These are phyloP conservation scores for Breynia disticha DNA, from an alignment of 441 rosid genomes.

Conservation along the genomic window DNA sequence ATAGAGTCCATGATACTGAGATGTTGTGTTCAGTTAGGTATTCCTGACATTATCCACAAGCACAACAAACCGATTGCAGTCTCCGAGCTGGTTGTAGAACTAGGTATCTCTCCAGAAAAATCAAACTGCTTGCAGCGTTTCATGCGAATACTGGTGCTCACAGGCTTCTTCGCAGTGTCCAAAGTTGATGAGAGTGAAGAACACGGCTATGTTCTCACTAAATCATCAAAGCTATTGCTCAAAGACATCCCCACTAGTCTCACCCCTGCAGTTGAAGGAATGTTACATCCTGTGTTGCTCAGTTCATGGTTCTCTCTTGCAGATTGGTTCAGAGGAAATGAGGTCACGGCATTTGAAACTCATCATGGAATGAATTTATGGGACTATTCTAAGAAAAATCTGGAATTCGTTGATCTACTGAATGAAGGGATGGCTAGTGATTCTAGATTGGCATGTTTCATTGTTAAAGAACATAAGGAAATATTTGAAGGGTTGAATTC, in stretches of 20 bases:
- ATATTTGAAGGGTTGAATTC: slow-evolving; percentile 23
- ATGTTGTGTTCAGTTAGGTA: too few relatives aligned
- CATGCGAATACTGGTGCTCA: slow-evolving; percentile 25
- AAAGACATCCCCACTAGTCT: slow-evolving; percentile 17
- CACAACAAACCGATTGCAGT: too few relatives aligned
- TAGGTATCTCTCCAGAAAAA: too few relatives aligned
- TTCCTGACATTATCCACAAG: too few relatives aligned
- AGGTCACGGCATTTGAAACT: slow-evolving; percentile 17
- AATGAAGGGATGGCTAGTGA: slow-evolving; percentile 33
- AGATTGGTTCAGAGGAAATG: slow-evolving; percentile 18
- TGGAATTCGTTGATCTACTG: slow-evolving; percentile 6
- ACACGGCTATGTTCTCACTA: slow-evolving; percentile 22
- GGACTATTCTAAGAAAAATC: slow-evolving; percentile 15
- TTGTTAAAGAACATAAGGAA: slow-evolving; percentile 15
- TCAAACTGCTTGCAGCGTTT: too few relatives aligned
- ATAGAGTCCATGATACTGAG: too few relatives aligned
- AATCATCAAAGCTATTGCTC: slow-evolving; percentile 21
- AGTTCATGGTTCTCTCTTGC: slow-evolving; percentile 15
- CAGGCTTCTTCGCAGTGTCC: slow-evolving; percentile 18
- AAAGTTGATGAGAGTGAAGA: not conserved
- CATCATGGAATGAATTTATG: slow-evolving; percentile 16
- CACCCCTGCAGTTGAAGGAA: slow-evolving; percentile 4
- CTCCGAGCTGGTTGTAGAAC: too few relatives aligned
- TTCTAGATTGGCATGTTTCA: slow-evolving; percentile 10
- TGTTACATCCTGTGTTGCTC: slow-evolving; percentile 19